phyloP scores from a whole-genome alignment of 805 yeast species.

The Grigorovia humatica region DNA sequence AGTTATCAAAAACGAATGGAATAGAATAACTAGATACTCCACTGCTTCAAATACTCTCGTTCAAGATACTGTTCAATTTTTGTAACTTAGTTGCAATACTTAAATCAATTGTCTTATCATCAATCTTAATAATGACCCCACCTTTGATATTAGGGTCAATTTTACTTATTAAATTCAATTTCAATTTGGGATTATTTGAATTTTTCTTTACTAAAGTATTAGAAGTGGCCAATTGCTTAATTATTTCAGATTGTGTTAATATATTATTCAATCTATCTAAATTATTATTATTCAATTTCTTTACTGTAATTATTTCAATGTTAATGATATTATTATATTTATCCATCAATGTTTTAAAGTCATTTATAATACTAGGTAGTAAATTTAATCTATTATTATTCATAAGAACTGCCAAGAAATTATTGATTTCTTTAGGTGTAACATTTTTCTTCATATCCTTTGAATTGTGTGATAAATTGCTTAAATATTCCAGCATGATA shows the following conservation, averaged over 20 bases:
- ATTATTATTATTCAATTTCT: conserved; percentile 71
- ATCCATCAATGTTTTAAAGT: conserved; percentile 69
- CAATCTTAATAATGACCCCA: conserved; percentile 91
- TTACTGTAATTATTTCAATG: conserved; percentile 84
- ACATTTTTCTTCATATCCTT: conserved; percentile 23
- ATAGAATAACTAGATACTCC: no score
- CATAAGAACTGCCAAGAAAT: conserved; percentile 76
- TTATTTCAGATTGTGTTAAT: conserved; percentile 65
- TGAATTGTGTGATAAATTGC: conserved; percentile 3
- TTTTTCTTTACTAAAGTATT: conserved; percentile 14
- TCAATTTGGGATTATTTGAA: conserved; percentile 41
- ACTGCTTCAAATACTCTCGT: conserved; percentile 50
- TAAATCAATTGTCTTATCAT: conserved; percentile 92
- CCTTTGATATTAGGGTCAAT: conserved; percentile 90
- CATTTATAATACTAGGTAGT: conserved; percentile 52
- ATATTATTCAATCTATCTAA: conserved; percentile 71
- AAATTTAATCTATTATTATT: conserved; percentile 87
- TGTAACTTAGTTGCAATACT: conserved; percentile 75
- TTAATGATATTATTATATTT: conserved; percentile 88
- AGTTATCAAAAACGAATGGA: no score
- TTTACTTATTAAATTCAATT: conserved; percentile 71
- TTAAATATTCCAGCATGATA: conserved; percentile 52
- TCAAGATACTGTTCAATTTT: conserved; percentile 79
- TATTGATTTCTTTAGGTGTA: conserved; percentile 35
- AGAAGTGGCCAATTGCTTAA: conserved; percentile 37